Evolutionary conservation across 345 rosid species (phyloP), one percentile per base, ranked within the genome.

Genomic region (Iberis pinnata): DNA sequence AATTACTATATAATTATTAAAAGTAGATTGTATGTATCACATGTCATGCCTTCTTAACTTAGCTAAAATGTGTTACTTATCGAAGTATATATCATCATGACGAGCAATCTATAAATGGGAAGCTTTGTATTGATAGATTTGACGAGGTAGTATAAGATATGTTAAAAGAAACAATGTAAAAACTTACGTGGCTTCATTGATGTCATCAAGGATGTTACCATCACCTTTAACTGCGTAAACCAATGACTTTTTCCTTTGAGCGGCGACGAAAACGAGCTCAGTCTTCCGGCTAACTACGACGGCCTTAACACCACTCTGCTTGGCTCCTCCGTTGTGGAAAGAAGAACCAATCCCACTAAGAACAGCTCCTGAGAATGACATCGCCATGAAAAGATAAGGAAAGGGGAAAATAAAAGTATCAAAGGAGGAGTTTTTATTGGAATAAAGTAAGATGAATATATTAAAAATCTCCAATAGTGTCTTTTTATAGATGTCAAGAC

Each of bases 241-340:
- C 18, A 63, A 53, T 8, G 67, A 53, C 60, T 63, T 63, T 54
- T 63, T 63, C 24, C 67, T 53, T 33, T 63, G 67, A 37, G 67
- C 9, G 7, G 53, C 32, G 18, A 26, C 32, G 13, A n/a, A n/a
- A n/a, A 63, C 32, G 10, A 63, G 2, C 14, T 63, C 44, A 37
- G 17, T 37, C 18, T 45, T 63, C 8, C 52, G 53, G 45, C 67
- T 47, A 63, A 53, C 19, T 36, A 29, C 1, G 17, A 63, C 54
- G 24, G 54, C 2, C 0, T 46, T 10, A 53, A 37, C 33, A 10
- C 47, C 16, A 4, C 22, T 11, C 13, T 18, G 40, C 41, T 63
- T 63, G 32, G 54, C 60, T 13, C 18, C 48, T 46, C 26, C 47
- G 33, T 0, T 45, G 17, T 15, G 47, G 54, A 36, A 53, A 36